Base-by-base conservation (phyloP, 352 stramenopile genomes). In the Phytophthora pseudosyringae region DNA sequence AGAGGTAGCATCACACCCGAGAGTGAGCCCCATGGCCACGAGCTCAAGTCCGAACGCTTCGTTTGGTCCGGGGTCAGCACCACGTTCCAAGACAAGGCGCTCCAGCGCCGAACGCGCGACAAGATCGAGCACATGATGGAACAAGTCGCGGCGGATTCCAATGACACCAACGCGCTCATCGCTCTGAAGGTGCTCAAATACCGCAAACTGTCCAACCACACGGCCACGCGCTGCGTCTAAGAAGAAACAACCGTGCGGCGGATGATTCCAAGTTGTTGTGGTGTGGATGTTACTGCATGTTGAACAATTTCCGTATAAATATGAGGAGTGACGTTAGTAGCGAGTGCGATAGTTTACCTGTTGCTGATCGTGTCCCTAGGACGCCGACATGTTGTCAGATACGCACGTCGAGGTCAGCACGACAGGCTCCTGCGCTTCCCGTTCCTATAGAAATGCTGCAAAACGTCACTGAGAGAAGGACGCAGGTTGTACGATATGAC, bases 171-270 rank as follows among this genome's bases (percentile, higher is more conserved):
- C 32, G 18, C 40, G 5, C 12, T 45, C 6, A 61, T 53, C 29
- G 40, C 40, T 18, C 52, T 25, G 31, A 52, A 61, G 28, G 53
- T 52, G 11, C 40, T 61, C 3, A 61, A 39, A 4, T 52, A 52
- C 45, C 45, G 28, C 45, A 52, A 52, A 25, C 18, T 35, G 4
- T 56, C 21, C 12, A 21, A 21, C 11, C 48, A 56, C n/a, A 6
- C 48, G 15, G 7, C 48, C 0, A 56, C 16, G 7, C 13, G 7
- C 3, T 56, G 33, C 39, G 48, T 56, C 29, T 35, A 56, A 36
- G 15, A 31, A 11, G 5, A 39, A 18, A 33, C 4, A 32, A 47
- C 5, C 21, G 21, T 21, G 21, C 21, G 21, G 21, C 21, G 21
- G 21, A 21, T 21, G 2, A 21, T 21, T 21, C 21, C 21, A 21